Evolutionary conservation across 768 basidiomycete species (phyloP), one percentile per base, ranked within the genome.

Genomic region (Sporobolomyces phaffii): DNA sequence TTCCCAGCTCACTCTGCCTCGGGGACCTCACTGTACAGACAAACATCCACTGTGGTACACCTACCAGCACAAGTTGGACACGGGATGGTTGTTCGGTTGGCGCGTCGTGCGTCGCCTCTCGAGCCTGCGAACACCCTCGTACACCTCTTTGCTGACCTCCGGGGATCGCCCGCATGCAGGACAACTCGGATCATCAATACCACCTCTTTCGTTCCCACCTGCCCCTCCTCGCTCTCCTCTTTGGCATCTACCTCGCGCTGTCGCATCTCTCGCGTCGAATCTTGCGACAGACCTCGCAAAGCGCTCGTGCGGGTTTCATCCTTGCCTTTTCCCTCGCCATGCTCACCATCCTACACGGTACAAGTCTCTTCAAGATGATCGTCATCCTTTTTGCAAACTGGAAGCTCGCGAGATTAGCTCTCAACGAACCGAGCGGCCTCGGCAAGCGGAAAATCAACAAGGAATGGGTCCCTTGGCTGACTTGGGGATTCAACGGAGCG

Each of bases 101-200:
- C 77, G 81, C 76, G 82, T 93, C 17, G 93, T 94, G 74, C 79
- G 88, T 81, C 8, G 28, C 47, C 54, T 52, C 36, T 47, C 48
- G 29, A 45, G 10, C 44, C 18, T 31, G n/a, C 36, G 17, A 7
- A 8, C 22, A 52, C 50, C 22, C 29, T 15, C 24, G 14, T n/a
- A 22, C 31, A n/a, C n/a, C n/a, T n/a, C n/a, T n/a, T n/a, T n/a
- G n/a, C n/a, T n/a, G n/a, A n/a, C n/a, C n/a, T n/a, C n/a, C n/a
- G n/a, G n/a, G n/a, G n/a, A n/a, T n/a, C n/a, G 29, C 33, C 5
- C 5, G 9, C 52, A 34, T 10, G 5, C 71, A 97, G 94, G 96
- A 99, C 77, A 89, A 87, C 75, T 91, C 89, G 69, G 96, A 98
- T 74, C 80, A 82, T 0, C 96, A 98, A 80, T 97, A 92, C 76